phyloP scores from a whole-genome alignment of 2,329 filamentous ascomycete genomes.

The Aspergillus fructus region DNA sequence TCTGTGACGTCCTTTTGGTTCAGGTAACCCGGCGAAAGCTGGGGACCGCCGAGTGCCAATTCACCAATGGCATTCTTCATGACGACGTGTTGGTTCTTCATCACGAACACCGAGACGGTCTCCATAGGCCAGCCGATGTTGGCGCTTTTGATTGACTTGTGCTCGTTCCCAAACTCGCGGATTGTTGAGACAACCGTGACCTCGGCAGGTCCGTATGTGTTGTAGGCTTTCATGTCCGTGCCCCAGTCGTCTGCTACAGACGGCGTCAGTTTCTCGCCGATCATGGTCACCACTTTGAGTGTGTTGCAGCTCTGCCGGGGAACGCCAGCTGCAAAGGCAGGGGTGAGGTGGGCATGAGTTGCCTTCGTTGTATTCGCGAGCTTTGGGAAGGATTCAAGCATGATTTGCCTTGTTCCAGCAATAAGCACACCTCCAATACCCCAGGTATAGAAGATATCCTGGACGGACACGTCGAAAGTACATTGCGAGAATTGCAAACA shows the following conservation, averaged over 20 bases:
- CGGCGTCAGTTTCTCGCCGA: slow-evolving; percentile 35
- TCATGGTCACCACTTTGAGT: slow-evolving; percentile 34
- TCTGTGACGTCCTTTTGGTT: slow-evolving; percentile 30
- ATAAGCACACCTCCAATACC: slow-evolving; percentile 27
- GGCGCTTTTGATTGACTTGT: slow-evolving; percentile 25
- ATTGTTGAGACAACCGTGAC: slow-evolving; percentile 34
- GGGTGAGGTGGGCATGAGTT: slow-evolving; percentile 33
- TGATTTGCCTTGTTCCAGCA: slow-evolving; percentile 27
- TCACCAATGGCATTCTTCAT: slow-evolving; percentile 31
- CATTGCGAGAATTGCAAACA: slow-evolving; percentile 40
- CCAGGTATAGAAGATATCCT: slow-evolving; percentile 35
- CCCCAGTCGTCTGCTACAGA: slow-evolving; percentile 40
- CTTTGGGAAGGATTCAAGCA: slow-evolving; percentile 28
- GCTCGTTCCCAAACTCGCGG: slow-evolving; percentile 27
- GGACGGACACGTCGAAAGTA: slow-evolving; percentile 43
- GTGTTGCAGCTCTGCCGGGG: slow-evolving; percentile 27
- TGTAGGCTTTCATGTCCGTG: slow-evolving; percentile 34
- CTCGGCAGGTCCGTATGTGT: slow-evolving; percentile 44
- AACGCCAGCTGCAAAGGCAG: slow-evolving; percentile 32
- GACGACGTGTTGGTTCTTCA: slow-evolving; percentile 22
- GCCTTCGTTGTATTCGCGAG: slow-evolving; percentile 27
- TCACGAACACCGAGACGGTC: slow-evolving; percentile 31
- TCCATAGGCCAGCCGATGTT: slow-evolving; percentile 35
- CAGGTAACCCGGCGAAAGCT: slow-evolving; percentile 31
- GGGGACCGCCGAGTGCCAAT: slow-evolving; percentile 30